A percentile compares a stretch with the other conserved stretches of the same genome.
Evolutionary conservation across 768 basidiomycete genomes (phyloP).

Genomic region (Mycena kentingensis): DNA sequence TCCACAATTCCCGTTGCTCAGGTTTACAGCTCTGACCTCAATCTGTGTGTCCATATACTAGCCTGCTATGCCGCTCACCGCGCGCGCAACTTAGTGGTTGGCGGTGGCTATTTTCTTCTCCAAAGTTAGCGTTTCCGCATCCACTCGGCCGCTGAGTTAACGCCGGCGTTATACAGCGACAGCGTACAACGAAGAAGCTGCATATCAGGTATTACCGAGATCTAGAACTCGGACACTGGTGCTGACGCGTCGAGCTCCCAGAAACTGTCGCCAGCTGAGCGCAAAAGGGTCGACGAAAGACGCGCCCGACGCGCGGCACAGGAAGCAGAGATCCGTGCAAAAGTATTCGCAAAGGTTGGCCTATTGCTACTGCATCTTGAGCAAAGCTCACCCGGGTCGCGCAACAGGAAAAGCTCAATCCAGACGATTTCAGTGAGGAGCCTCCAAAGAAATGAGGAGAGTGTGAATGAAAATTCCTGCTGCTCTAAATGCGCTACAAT

Average conservation of each 20-base stretch:
- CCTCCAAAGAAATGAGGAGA: slow-evolving; percentile 24
- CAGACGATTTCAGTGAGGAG: slow-evolving; percentile 44
- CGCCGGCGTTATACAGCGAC: too few relatives aligned
- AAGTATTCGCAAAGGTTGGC: slow-evolving; percentile 55
- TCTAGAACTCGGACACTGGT: neutral
- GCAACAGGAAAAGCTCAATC: slow-evolving; percentile 28
- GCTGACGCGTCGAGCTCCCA: slow-evolving; percentile 24
- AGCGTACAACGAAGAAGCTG: slow-evolving; percentile 54
- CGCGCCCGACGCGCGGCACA: slow-evolving; percentile 52
- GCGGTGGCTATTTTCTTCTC: slow-evolving; percentile 21
- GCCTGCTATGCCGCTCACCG: too few relatives aligned
- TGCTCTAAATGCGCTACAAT: slow-evolving; percentile 38
- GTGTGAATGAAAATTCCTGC: slow-evolving; percentile 20
- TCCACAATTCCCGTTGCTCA: slow-evolving; percentile 19
- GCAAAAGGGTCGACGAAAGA: slow-evolving; percentile 61
- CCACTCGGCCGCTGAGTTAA: neutral
- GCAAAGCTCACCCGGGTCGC: neutral
- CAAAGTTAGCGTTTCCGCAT: slow-evolving; percentile 16
- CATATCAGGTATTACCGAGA: slow-evolving; percentile 52
- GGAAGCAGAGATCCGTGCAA: slow-evolving; percentile 56
- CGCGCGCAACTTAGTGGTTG: too few relatives aligned
- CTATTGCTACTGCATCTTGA: slow-evolving; percentile 2
- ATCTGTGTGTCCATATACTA: slow-evolving; percentile 19
- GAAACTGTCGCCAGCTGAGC: slow-evolving; percentile 67
- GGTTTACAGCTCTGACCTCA: slow-evolving; percentile 20